Base-by-base conservation (phyloP, 306 rosid species). In the Herpetospermum pedunculosum region DNA sequence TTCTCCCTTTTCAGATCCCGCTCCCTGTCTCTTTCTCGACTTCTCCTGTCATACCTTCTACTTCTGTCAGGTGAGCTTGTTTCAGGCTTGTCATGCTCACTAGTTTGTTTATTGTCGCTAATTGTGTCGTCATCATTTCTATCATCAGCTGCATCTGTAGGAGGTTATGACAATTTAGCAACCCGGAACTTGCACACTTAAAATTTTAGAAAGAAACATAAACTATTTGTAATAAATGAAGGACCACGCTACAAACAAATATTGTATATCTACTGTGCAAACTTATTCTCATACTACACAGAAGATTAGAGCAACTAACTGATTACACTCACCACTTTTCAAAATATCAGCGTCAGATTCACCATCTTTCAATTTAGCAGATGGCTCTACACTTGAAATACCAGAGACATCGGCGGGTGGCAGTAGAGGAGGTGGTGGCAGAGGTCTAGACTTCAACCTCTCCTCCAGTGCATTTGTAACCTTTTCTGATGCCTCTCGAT, bases 1-100 rank as follows among this genome's bases (percentile, higher is more conserved):
- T 91, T 94, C 49, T 91, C 99, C 68, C 91, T 84, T 83, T 89
- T 95, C 76, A 84, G 83, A 76, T 91, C 97, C 83, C 99, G 85
- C 23, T 89, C 98, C 57, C 92, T 85, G 65, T 94, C 96, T 79
- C 90, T 87, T 25, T 92, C 99, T 84, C 96, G 88, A 79, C 87
- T 84, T 81, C 84, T 92, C 85, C 91, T 86, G 74, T 92, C 97
- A 65, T 87, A 81, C 81, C 90, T 95, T 80, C 96, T 82, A 80
- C 74, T 84, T 80, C 81, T 89, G 64, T 95, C 99, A 46, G 96
- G 97, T 75, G 96, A 87, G 77, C 81, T 82, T 57, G 83, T 87
- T 82, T 87, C 97, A 72, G 91, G 77, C 79, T 80, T 95, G 50
- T 91, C 96, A 74, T 80, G 90, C 82, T 95, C 97, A 82, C 85